Evolutionary conservation across 306 rosid species (phyloP).

Genomic region (Cicer yamashitae): DNA sequence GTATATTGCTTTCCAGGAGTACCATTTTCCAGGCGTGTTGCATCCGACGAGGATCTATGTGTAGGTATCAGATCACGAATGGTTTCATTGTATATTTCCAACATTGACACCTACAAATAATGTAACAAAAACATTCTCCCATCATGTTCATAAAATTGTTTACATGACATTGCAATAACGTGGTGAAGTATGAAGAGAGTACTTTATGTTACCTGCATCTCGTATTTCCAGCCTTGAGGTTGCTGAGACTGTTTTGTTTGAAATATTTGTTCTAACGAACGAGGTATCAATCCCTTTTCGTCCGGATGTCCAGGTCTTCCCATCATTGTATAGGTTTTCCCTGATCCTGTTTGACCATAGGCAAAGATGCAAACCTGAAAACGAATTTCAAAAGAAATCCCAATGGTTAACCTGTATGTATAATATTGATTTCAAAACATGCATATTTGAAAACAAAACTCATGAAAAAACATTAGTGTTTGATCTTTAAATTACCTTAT

Average conservation of each 20-base stretch:
- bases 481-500: slow-evolving; percentile 66
- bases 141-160: not conserved
- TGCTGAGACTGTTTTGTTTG: slow-evolving; percentile 74
- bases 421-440: not conserved
- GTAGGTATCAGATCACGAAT: slow-evolving; percentile 83
- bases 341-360: slow-evolving; percentile 98
- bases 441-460: not conserved
- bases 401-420: not conserved
- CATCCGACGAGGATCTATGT: slow-evolving; percentile 60
- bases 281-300: slow-evolving; percentile 91
- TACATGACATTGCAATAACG: not conserved
- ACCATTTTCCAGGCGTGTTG: slow-evolving; percentile 63
- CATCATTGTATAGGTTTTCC: slow-evolving; percentile 99
- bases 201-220: slow-evolving; percentile 78
- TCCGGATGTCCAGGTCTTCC: slow-evolving; percentile 83
- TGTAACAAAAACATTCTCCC: slow-evolving; percentile 25
- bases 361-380: slow-evolving; percentile 97
- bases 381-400: slow-evolving; percentile 29
- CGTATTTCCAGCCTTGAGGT: slow-evolving; percentile 97
- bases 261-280: slow-evolving; percentile 90
- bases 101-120: slow-evolving; percentile 79
- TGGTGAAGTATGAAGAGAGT: slow-evolving; percentile 35
- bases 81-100: slow-evolving; percentile 95
- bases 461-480: too few relatives aligned
- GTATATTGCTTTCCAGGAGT: slow-evolving; percentile 80